Base-by-base conservation (phyloP, 495 filamentous ascomycete species). In the Cudoniella acicularis region DNA sequence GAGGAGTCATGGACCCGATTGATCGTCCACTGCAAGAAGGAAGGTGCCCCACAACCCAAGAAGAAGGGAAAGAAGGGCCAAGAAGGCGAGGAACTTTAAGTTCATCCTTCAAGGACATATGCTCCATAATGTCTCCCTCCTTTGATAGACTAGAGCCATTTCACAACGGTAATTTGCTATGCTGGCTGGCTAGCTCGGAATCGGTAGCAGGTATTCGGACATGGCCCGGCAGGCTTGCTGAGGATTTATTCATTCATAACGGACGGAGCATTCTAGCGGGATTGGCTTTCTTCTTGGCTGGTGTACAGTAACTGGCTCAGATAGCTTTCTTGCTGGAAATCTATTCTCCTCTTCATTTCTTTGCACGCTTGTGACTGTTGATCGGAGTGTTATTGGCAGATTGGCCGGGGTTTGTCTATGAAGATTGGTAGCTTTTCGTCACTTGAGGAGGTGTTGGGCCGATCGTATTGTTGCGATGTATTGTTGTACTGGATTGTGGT, bases 21-120 rank as follows among this genome's bases (percentile, higher is more conserved):
- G 62, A 78, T 90, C 59, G 91, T 96, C 54, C 91, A 95, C 74
- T 86, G 91, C 71, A 89, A 86, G 69, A 87, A 87, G 67, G 79
- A 87, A 67, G 67, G 67, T 25, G 67, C 67, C 49, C 67, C 67
- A 52, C 67, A 65, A 53, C 67, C 67, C 49, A 69, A 66, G 64
- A 69, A 69, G 64, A 67, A 66, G 62, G 52, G 51, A 50, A 69
- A 69, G 67, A 69, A 69, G 57, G 62, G 59, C 11, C 52, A 66
- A 56, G 66, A 63, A 56, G 65, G 62, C 56, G 66, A 68, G 8
- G 66, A 68, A 24, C 57, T 68, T 25, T 68, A 65, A 49, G 43
- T 56, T 51, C 42, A 25, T 53, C 54, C 61, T 24, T 43, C 40
- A 10, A 20, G 42, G 41, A 25, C 36, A 60, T n/a, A 4, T 24